phyloP scores from a whole-genome alignment of 306 rosid species.

The Vigna nakashimae region DNA sequence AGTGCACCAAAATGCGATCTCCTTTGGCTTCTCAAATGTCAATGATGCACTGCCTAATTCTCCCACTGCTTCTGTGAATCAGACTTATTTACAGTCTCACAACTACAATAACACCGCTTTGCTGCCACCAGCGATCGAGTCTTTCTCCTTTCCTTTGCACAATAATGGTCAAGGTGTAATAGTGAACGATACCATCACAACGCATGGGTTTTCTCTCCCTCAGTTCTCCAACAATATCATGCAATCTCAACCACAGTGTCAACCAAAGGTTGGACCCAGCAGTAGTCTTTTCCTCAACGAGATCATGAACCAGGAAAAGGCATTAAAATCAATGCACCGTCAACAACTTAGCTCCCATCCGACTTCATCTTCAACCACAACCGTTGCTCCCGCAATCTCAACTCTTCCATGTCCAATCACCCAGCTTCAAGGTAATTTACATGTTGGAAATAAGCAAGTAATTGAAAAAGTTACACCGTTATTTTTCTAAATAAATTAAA shows the following conservation, averaged over 20 bases:
- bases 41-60: constrained; percentile 55
- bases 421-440: constrained; percentile 63
- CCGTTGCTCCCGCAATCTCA: constrained; percentile 27
- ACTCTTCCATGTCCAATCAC: constrained; percentile 52
- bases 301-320: constrained; percentile 54
- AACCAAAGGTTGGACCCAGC: constrained; percentile 55
- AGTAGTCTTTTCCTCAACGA: constrained; percentile 61
- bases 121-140: constrained; percentile 32
- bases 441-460: neutral
- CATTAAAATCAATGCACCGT: constrained; percentile 38
- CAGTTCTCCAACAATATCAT: constrained; percentile 51
- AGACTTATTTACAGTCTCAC: constrained; percentile 45
- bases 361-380: constrained; percentile 24
- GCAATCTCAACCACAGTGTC: constrained; percentile 36
- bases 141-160: constrained; percentile 54
- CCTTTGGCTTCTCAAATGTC: constrained; percentile 49
- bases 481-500: neutral
- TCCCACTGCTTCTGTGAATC: constrained; percentile 59
- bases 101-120: constrained; percentile 37
- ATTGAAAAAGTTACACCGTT: neutral
- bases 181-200: constrained; percentile 27
- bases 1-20: constrained; percentile 12
- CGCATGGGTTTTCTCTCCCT: constrained; percentile 58
- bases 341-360: constrained; percentile 47
- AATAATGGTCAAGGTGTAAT: neutral